These are phyloP conservation scores for Lachancea cidri DNA, from an alignment of 805 yeast genomes.

Conservation along the genomic window DNA sequence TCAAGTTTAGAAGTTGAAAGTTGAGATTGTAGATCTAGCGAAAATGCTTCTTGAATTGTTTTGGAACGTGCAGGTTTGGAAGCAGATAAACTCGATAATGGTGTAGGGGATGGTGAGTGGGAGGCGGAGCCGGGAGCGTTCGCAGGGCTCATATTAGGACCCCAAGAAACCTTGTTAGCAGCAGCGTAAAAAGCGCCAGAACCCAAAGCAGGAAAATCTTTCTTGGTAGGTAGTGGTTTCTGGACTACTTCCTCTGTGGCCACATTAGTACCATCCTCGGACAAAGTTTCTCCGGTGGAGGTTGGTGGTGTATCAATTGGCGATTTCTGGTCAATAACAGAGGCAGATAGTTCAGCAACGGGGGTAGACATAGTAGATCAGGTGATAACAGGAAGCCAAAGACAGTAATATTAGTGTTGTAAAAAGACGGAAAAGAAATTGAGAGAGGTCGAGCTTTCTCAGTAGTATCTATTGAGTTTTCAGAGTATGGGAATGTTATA, in stretches of 20 bases:
- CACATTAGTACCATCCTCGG: constrained; percentile 5
- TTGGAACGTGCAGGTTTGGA: constrained; percentile 50
- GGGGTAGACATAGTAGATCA: constrained; percentile 9
- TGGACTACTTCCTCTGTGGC: constrained; percentile 10
- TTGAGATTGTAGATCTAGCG: constrained; percentile 66
- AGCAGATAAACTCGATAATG: constrained; percentile 16
- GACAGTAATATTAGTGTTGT: constrained; percentile 7
- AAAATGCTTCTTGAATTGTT: constrained; percentile 72
- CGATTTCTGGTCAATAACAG: constrained; percentile 11
- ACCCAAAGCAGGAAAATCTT: constrained; percentile 65
- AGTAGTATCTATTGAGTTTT: not conserved
- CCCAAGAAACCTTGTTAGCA: constrained; percentile 35
- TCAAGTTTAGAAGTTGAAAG: constrained; percentile 58
- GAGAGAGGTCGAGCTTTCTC: not conserved
- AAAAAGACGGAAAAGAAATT: constrained; percentile 1
- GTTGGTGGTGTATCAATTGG: constrained; percentile 18
- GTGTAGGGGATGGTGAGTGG: constrained; percentile 18
- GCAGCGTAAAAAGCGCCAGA: constrained; percentile 35
- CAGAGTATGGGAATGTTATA: not conserved
- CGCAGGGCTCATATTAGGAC: constrained; percentile 44
- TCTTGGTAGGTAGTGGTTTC: constrained; percentile 27
- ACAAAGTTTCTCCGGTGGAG: constrained; percentile 8
- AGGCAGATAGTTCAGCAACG: constrained; percentile 5
- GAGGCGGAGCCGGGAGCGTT: constrained; percentile 17
- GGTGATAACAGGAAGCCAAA: constrained; percentile 8